These are phyloP conservation scores for Aspergillus campestris DNA, from an alignment of 495 filamentous ascomycete genomes.

Conservation along the genomic window DNA sequence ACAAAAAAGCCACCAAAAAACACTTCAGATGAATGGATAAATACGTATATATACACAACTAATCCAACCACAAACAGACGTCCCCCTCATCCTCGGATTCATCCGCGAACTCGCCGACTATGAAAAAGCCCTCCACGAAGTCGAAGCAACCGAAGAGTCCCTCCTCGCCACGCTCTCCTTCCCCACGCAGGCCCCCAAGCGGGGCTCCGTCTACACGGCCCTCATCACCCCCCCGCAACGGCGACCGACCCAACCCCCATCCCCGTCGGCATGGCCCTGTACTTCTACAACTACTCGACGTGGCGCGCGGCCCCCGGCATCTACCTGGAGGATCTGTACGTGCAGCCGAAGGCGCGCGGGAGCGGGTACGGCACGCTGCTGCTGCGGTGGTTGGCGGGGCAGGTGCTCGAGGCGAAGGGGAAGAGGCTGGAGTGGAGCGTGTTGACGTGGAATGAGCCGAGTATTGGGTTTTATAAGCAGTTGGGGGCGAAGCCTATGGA, in stretches of 20 bases:
- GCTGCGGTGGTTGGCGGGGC: conserved; percentile 70
- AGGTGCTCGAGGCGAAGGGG: conserved; percentile 56
- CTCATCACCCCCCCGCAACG: conserved; percentile 29
- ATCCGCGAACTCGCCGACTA: conserved; percentile 87
- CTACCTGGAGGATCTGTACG: conserved; percentile 90
- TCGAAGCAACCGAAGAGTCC: conserved; percentile 67
- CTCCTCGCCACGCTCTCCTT: conserved; percentile 76
- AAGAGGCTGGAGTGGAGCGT: conserved; percentile 87
- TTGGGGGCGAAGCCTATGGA: conserved; percentile 74
- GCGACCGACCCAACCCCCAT: conserved; percentile 17
- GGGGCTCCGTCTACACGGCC: conserved; percentile 36
- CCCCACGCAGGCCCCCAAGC: conserved; percentile 34
- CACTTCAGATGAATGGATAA: too few species aligned
- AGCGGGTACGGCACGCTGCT: conserved; percentile 72
- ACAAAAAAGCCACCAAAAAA: not conserved
- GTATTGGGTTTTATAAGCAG: conserved; percentile 73
- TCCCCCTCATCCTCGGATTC: conserved; percentile 68
- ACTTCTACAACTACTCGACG: conserved; percentile 71
- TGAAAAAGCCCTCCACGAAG: conserved; percentile 60
- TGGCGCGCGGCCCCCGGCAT: conserved; percentile 84
- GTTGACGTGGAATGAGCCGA: conserved; percentile 82
- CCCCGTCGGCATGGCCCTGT: conserved; percentile 54
- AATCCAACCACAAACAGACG: conserved; percentile 47
- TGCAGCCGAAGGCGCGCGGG: conserved; percentile 59
- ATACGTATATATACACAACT: not conserved